These are phyloP conservation scores for Claviceps sp. DNA, from an alignment of 2,329 filamentous ascomycete genomes.

Conservation along the genomic window DNA sequence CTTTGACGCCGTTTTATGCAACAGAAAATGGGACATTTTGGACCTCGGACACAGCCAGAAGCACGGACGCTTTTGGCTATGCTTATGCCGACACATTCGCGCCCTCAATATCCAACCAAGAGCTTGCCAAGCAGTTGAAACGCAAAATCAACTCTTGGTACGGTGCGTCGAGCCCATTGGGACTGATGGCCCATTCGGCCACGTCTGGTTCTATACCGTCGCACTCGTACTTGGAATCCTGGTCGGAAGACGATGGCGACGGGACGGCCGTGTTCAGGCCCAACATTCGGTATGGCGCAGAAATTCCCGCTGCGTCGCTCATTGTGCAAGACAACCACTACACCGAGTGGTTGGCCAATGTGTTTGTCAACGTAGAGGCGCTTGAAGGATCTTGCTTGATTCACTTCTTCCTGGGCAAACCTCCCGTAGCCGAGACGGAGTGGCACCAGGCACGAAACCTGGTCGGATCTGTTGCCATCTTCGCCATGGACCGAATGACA, in stretches of 20 bases:
- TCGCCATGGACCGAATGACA: conserved; percentile 27
- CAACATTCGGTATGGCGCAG: conserved; percentile 15
- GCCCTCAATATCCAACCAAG: conserved; percentile 11
- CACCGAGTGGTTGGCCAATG: conserved; percentile 55
- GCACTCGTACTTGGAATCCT: background rate
- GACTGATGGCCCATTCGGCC: conserved; percentile 7
- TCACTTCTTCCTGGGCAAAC: conserved; percentile 53
- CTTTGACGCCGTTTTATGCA: conserved; percentile 55
- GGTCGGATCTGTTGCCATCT: conserved; percentile 48
- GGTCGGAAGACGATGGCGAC: background rate
- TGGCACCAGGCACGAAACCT: conserved; percentile 44
- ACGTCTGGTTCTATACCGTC: background rate
- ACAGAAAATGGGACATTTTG: conserved; percentile 47
- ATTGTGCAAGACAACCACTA: conserved; percentile 30
- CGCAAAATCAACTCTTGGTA: conserved; percentile 39
- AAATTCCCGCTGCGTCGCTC: conserved; percentile 11
- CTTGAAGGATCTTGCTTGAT: conserved; percentile 47
- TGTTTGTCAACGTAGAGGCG: conserved; percentile 47
- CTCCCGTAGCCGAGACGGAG: conserved; percentile 25
- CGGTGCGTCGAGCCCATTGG: conserved; percentile 18
- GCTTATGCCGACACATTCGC: conserved; percentile 51
- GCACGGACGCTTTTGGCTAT: conserved; percentile 54
- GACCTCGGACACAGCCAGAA: conserved; percentile 49
- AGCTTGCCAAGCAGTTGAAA: conserved; percentile 21
- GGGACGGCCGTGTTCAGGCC: conserved; percentile 6